These are phyloP conservation scores for Pythium brassicae DNA, from an alignment of 352 stramenopile species.

Conservation along the genomic window DNA sequence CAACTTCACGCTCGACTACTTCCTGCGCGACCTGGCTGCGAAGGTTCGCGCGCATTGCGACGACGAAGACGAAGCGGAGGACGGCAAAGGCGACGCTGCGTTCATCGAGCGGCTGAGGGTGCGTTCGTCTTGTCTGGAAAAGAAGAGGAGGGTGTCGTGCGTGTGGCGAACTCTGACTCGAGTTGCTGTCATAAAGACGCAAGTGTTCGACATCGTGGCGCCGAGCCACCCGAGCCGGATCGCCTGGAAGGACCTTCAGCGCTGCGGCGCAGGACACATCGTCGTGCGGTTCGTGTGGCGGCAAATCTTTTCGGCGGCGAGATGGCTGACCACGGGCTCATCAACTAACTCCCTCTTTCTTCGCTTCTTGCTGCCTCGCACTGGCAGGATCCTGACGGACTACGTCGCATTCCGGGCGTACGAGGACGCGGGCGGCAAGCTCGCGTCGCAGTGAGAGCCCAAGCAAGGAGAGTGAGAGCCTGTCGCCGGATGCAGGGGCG, in stretches of 20 bases:
- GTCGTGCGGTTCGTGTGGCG: slow-evolving; percentile 28
- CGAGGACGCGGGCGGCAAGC: slow-evolving; percentile 43
- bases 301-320: neutral
- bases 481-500: too few species aligned
- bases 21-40: slow-evolving; percentile 46
- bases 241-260: slow-evolving; percentile 53
- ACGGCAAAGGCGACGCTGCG: slow-evolving; percentile 15
- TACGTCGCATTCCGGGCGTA: slow-evolving; percentile 53
- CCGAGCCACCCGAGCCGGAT: slow-evolving; percentile 35
- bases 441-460: slow-evolving; percentile 9
- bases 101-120: slow-evolving; percentile 32
- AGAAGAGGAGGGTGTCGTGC: neutral
- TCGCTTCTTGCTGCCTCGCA: neutral
- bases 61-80: slow-evolving; percentile 20
- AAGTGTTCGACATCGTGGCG: slow-evolving; percentile 59
- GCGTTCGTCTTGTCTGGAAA: slow-evolving; percentile 1
- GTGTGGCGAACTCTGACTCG: neutral
- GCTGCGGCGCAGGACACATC: slow-evolving; percentile 41
- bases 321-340: neutral
- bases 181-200: slow-evolving; percentile 25
- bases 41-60: slow-evolving; percentile 34
- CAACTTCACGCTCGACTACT: slow-evolving; percentile 55
- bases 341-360: neutral
- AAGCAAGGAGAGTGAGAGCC: neutral
- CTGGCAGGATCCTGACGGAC: slow-evolving; percentile 41